phyloP scores from a whole-genome alignment of 2,329 filamentous ascomycete genomes.

The Cladophialophora exuberans region DNA sequence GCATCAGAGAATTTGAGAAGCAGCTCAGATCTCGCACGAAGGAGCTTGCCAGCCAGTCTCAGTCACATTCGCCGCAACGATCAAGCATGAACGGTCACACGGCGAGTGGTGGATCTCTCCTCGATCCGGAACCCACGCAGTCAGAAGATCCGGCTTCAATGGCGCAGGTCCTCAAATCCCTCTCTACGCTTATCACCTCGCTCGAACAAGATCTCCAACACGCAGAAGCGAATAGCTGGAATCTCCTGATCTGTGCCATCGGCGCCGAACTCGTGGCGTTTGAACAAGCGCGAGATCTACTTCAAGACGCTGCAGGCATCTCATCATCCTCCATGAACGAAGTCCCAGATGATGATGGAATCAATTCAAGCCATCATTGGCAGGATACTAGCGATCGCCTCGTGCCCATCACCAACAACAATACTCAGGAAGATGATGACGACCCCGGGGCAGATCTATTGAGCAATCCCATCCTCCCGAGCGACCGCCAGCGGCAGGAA shows the following conservation, averaged over 20 bases:
- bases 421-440: conserved; percentile 12
- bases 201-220: conserved; percentile 55
- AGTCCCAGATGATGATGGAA: conserved; percentile 15
- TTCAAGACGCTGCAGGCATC: conserved; percentile 28
- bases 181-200: conserved; percentile 34
- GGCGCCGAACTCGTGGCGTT: conserved; percentile 64
- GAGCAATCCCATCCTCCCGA: too few species aligned
- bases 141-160: conserved; percentile 12
- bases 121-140: too few species aligned
- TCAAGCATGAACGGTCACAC: not conserved
- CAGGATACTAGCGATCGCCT: too few species aligned
- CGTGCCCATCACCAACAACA: too few species aligned
- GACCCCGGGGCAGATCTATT: conserved; percentile 20
- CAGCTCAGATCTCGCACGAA: conserved; percentile 49
- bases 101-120: too few species aligned
- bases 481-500: not conserved
- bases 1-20: conserved; percentile 58
- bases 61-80: conserved; percentile 17
- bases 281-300: conserved; percentile 42
- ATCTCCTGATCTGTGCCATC: conserved; percentile 63
- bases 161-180: conserved; percentile 13
- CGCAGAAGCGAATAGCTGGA: conserved; percentile 61
- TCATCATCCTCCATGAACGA: conserved; percentile 5
- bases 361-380: too few species aligned
- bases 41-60: conserved; percentile 14